Evolutionary conservation across 176 grass and related monocot genomes (phyloP).

Genomic region (Oryza punctata): DNA sequence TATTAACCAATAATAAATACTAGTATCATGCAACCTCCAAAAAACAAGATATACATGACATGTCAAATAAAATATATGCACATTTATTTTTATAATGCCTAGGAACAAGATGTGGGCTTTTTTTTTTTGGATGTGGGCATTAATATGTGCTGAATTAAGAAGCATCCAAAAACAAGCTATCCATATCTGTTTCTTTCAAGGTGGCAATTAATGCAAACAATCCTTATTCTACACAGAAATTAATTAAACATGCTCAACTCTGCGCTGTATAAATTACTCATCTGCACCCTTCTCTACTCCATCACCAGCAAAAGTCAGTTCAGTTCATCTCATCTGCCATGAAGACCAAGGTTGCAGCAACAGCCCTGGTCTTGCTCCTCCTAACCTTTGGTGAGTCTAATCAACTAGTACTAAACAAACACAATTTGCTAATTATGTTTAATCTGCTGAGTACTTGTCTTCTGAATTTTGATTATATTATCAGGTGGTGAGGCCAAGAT

Average conservation of each 20-base stretch:
- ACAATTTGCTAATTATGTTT: too few species aligned
- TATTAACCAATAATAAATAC: too few species aligned
- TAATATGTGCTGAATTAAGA: neutral
- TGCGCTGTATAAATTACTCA: neutral
- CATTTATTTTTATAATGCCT: neutral
- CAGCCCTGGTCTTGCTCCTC: constrained; percentile 15
- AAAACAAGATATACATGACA: neutral
- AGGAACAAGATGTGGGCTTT: neutral
- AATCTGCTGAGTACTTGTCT: neutral
- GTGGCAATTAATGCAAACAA: neutral
- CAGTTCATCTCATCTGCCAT: neutral
- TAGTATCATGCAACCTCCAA: too few species aligned
- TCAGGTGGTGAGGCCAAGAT: neutral
- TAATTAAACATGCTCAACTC: neutral
- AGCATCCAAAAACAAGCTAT: neutral
- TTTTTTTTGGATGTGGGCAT: neutral
- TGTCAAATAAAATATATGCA: neutral
- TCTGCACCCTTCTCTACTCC: too few species aligned
- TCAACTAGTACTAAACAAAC: neutral
- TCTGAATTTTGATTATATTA: neutral
- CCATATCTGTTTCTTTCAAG: neutral
- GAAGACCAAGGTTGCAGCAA: neutral
- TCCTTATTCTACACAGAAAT: neutral
- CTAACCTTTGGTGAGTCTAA: neutral
- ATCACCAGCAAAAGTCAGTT: neutral